Percentiles rank a stretch among this genome's conserved stretches.
Evolutionary conservation across 805 yeast species (phyloP).

Genomic region (Starmerella bacillaris): DNA sequence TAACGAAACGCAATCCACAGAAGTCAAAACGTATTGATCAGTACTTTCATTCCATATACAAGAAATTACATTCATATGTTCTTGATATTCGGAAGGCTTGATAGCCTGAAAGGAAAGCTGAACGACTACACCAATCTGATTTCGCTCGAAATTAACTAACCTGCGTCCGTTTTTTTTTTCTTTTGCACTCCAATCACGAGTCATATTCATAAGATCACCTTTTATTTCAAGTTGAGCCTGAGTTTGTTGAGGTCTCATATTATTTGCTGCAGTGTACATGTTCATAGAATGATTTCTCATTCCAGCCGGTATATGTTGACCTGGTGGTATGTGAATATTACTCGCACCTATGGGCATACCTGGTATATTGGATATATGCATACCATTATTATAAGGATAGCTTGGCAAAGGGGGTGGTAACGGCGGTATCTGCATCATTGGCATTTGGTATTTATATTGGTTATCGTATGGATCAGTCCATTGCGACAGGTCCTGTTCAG

Average conservation of each 20-base stretch:
- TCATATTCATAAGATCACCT: conserved; percentile 22
- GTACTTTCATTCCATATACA: conserved; percentile 42
- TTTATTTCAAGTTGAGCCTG: conserved; percentile 8
- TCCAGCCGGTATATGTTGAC: no score
- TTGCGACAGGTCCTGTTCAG: not conserved
- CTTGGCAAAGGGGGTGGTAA: no score
- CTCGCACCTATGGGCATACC: no score
- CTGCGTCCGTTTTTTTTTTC: conserved; percentile 30
- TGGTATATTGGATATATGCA: no score
- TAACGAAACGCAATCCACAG: conserved; percentile 43
- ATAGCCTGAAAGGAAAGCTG: conserved; percentile 24
- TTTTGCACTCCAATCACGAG: conserved; percentile 29
- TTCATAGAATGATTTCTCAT: no score
- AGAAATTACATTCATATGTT: conserved; percentile 32
- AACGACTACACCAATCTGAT: conserved; percentile 18
- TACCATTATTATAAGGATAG: no score
- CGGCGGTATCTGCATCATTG: not conserved
- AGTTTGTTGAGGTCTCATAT: not conserved
- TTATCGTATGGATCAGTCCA: not conserved
- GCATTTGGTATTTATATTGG: not conserved
- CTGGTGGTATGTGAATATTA: no score
- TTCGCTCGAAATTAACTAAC: conserved; percentile 30
- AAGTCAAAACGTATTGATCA: conserved; percentile 36
- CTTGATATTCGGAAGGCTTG: conserved; percentile 23
- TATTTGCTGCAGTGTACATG: no score